Evolutionary conservation across 2,329 filamentous ascomycete species (phyloP), one percentile per base, ranked within the genome.

Genomic region (Calonectria pseudoturangicola): DNA sequence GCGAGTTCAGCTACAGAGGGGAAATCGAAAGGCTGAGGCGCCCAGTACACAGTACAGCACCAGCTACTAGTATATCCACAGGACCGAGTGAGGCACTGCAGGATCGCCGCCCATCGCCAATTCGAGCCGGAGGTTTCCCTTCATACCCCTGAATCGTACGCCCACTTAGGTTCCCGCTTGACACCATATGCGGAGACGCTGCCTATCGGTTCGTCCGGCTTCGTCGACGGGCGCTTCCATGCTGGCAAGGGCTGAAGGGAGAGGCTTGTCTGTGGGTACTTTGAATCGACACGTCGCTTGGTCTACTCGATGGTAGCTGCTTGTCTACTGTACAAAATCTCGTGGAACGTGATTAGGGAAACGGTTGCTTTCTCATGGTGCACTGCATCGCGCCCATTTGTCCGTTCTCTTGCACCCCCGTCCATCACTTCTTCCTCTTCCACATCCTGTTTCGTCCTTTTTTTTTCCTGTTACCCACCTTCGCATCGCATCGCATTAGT

Each of bases 161-260:
- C 56, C 77, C 75, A 77, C 74, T 79, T 71, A 77, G 66, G 62
- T 70, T 67, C 67, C 69, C 48, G 62, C 66, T 73, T 70, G 28
- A 58, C 63, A 45, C 70, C 71, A 58, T 62, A 66, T 73, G 71
- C 68, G 68, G 68, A 69, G 66, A 60, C 51, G 56, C 72, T 62
- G 68, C 58, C 68, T 71, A 73, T 75, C 60, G 73, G 68, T 73
- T 74, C 73, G 72, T 75, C 71, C 74, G 75, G 66, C 51, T 71
- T 66, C 66, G 41, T 67, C 47, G 71, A 62, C 51, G 62, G 65
- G 62, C 66, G 71, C 50, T 60, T 65, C 67, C 50, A 69, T 65
- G 13, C 5, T 60, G 33, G 54, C 54, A 60, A 71, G 58, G 66
- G 68, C 51, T 21, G 54, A 67, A 28, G 50, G 25, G 45, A 10